Evolutionary conservation across 2,329 filamentous ascomycete species (phyloP).

Genomic region (Trichoderma koningiopsis): DNA sequence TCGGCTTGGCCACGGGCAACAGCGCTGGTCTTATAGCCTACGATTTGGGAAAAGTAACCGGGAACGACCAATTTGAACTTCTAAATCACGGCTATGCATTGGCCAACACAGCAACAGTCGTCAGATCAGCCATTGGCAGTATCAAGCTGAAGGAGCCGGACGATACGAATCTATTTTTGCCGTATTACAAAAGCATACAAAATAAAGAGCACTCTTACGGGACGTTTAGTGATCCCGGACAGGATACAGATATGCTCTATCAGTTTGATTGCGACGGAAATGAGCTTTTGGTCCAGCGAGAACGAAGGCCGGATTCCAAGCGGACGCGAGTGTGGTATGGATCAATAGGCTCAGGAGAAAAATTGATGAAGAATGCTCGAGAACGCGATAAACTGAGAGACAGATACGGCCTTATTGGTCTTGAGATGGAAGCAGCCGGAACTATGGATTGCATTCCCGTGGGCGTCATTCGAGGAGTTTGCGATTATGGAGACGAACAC

Average conservation of each 20-base stretch:
- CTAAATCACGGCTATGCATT: slow-evolving; percentile 33
- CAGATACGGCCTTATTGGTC: slow-evolving; percentile 26
- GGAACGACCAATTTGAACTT: slow-evolving; percentile 32
- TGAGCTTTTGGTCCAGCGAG: slow-evolving; percentile 25
- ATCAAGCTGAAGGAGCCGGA: slow-evolving; percentile 35
- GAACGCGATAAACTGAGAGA: slow-evolving; percentile 22
- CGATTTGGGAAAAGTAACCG: slow-evolving; percentile 39
- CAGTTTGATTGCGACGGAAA: slow-evolving; percentile 12
- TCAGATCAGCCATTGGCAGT: slow-evolving; percentile 40
- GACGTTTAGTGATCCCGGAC: slow-evolving; percentile 38
- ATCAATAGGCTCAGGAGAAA: slow-evolving; percentile 24
- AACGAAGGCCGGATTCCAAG: slow-evolving; percentile 25
- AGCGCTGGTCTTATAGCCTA: slow-evolving; percentile 38
- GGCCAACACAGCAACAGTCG: slow-evolving; percentile 35
- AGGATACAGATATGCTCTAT: slow-evolving; percentile 35
- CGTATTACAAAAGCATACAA: slow-evolving; percentile 33
- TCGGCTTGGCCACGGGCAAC: slow-evolving; percentile 34
- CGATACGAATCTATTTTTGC: slow-evolving; percentile 30
- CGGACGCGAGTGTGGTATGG: slow-evolving; percentile 40
- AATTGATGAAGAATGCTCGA: slow-evolving; percentile 8
- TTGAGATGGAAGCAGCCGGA: slow-evolving; percentile 26
- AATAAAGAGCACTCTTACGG: slow-evolving; percentile 31
- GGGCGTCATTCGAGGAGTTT: slow-evolving; percentile 21
- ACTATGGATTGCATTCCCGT: slow-evolving; percentile 23
- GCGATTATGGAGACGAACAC: slow-evolving; percentile 21